Base-by-base conservation (phyloP, 106 monocot genomes). In the Hemerocallis citrina region DNA sequence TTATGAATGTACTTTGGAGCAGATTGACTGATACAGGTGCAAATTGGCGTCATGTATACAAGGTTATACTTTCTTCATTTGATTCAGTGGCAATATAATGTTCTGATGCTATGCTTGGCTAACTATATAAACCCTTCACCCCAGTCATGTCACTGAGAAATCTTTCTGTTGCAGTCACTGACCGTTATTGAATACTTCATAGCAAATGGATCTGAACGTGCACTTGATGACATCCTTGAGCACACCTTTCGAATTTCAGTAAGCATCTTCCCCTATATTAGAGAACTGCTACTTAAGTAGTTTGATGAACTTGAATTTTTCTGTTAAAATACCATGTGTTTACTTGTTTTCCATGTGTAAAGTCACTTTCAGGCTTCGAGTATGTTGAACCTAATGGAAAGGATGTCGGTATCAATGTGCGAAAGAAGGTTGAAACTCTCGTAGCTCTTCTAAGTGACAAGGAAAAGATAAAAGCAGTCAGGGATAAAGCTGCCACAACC, bases 301-400 rank as follows among this genome's bases (percentile, higher is more conserved):
- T 45, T 34, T 42, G 7, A 6, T 68, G 16, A 59, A 23, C 19
- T 65, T 37, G 34, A 58, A 17, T 7, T 67, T 45, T 22, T 57
- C 28, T 27, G 17, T 0, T 7, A 21, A 60, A 19, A 13, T 52
- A n/a, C 34, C 44, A 25, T 17, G 14, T 40, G 20, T 47, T 31
- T 41, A 0, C 39, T 32, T 64, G 22, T 40, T 57, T 67, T 65
- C 3, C 45, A 51, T 72, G 67, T 67, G 16, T 76, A 27, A 78
- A 99, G 98, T 80, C 77, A 43, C 72, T 88, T 64, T 82, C 88
- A 77, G 74, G 72, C 49, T 98, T 85, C 82, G 82, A 92, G 61
- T 82, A 79, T 74, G 79, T 88, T 67, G 98, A 98, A 34, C 92
- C 88, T 47, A 92, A 85, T 80, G 91, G 91, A 51, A 98, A 98